A percentile compares a stretch with the other conserved stretches of the same genome.
phyloP scores from a whole-genome alignment of 768 basidiomycete genomes.

The Russula dissimulans region DNA sequence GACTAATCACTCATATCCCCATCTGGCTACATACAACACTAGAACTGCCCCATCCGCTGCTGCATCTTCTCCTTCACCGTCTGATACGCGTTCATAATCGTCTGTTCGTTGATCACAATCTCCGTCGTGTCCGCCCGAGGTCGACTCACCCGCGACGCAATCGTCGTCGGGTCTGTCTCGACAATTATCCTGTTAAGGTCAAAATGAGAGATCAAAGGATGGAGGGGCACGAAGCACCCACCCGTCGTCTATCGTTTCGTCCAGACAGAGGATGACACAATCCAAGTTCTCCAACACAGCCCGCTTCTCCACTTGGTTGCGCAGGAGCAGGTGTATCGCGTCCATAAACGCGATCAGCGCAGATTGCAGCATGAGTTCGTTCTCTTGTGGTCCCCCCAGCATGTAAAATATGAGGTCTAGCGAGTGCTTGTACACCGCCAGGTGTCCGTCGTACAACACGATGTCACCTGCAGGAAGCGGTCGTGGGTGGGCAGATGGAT shows the following conservation, averaged over 20 bases:
- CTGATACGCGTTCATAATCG: constrained; percentile 86
- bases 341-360: constrained; percentile 80
- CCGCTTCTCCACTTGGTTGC: constrained; percentile 92
- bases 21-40: constrained; percentile 21
- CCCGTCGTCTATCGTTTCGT: constrained; percentile 99
- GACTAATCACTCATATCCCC: background rate
- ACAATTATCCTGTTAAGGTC: constrained; percentile 68
- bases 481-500: background rate
- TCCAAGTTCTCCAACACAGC: constrained; percentile 92
- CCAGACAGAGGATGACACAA: constrained; percentile 81
- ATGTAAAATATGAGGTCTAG: constrained; percentile 95
- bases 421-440: constrained; percentile 91
- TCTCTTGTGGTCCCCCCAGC: constrained; percentile 77
- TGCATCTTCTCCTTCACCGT: constrained; percentile 80
- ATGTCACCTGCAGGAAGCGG: constrained; percentile 62
- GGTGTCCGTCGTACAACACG: constrained; percentile 79
- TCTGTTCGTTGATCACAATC: constrained; percentile 98
- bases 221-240: constrained; percentile 32
- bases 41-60: constrained; percentile 72
- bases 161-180: constrained; percentile 93
- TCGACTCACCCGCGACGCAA: constrained; percentile 87
- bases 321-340: constrained; percentile 73
- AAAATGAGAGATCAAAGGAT: no score
- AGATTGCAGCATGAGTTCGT: constrained; percentile 92
- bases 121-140: constrained; percentile 91